phyloP scores from a whole-genome alignment of 1,139 yeast genomes.

The Arxiozyma slooffiae region DNA sequence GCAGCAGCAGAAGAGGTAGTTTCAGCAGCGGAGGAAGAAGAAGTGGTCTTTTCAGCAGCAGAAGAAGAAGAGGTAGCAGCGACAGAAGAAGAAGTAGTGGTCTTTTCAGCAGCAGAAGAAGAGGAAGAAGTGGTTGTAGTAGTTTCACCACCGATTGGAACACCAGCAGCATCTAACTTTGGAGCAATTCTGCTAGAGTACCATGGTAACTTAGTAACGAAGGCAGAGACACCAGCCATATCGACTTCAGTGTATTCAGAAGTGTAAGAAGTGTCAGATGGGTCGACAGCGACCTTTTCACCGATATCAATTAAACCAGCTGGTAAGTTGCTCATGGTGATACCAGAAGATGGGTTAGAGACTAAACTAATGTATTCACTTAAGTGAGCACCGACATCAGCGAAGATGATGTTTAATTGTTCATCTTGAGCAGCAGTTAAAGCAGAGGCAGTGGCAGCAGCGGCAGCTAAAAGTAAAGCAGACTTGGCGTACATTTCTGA shows the following conservation, averaged over 20 bases:
- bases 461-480: constrained; percentile 13
- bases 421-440: constrained; percentile 9
- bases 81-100: constrained; percentile 19
- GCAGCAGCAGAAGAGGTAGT: constrained; percentile 12
- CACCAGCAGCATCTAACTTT: constrained; percentile 12
- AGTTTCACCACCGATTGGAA: constrained; percentile 7
- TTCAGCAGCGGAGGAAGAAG: constrained; percentile 14
- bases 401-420: constrained; percentile 12
- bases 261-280: constrained; percentile 36
- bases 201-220: constrained; percentile 38
- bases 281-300: constrained; percentile 13
- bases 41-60: constrained; percentile 7
- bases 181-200: constrained; percentile 34
- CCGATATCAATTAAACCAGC: constrained; percentile 17
- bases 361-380: constrained; percentile 12
- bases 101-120: constrained; percentile 2
- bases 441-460: constrained; percentile 7
- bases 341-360: constrained; percentile 7
- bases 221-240: constrained; percentile 27
- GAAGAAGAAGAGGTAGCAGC: constrained; percentile 9
- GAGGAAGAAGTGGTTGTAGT: constrained; percentile 5
- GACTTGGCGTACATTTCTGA: constrained; percentile 12
- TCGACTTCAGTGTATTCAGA: constrained; percentile 28
- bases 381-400: constrained; percentile 13
- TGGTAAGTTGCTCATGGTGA: constrained; percentile 17